Conservation (phyloP, 2,329 filamentous ascomycete species). For the Neofusicoccum cordaticola region DNA sequence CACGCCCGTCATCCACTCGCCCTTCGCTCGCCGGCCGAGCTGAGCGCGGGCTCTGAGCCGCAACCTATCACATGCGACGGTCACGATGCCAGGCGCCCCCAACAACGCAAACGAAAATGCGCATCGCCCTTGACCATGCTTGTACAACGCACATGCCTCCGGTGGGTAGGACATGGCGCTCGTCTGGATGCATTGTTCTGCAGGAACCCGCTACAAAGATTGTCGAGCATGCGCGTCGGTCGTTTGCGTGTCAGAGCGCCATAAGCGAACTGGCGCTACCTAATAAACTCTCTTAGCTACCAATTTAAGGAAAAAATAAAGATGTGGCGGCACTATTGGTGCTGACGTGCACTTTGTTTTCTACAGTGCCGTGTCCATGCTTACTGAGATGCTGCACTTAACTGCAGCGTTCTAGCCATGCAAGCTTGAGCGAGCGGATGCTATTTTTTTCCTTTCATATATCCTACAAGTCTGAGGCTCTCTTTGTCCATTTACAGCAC, state of each 20-base stretch:
- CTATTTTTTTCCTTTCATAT: not conserved
- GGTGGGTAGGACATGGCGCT: not conserved
- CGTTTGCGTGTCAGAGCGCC: slow-evolving; percentile 10
- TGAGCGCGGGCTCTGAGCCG: not conserved
- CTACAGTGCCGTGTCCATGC: not conserved
- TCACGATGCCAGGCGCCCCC: not conserved
- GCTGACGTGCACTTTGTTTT: not conserved
- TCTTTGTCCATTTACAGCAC: not conserved
- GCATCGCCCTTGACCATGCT: not conserved
- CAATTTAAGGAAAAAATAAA: slow-evolving; percentile 6
- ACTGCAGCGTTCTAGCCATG: not conserved
- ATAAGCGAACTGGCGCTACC: not conserved
- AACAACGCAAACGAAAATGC: slow-evolving; percentile 8
- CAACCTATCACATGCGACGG: not conserved
- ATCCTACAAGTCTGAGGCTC: not conserved
- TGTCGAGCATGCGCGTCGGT: slow-evolving; percentile 9
- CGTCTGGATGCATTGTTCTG: slow-evolving; percentile 1
- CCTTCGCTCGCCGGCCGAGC: not conserved
- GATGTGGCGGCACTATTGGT: not conserved
- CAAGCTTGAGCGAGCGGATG: not conserved
- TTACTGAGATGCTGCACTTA: not conserved
- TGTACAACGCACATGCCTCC: not conserved
- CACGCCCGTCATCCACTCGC: slow-evolving; percentile 3
- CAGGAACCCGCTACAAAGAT: slow-evolving; percentile 6
- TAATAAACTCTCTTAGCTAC: not conserved